phyloP scores from a whole-genome alignment of 371 early-diverging fungal genomes.

The Mortierella sp. region DNA sequence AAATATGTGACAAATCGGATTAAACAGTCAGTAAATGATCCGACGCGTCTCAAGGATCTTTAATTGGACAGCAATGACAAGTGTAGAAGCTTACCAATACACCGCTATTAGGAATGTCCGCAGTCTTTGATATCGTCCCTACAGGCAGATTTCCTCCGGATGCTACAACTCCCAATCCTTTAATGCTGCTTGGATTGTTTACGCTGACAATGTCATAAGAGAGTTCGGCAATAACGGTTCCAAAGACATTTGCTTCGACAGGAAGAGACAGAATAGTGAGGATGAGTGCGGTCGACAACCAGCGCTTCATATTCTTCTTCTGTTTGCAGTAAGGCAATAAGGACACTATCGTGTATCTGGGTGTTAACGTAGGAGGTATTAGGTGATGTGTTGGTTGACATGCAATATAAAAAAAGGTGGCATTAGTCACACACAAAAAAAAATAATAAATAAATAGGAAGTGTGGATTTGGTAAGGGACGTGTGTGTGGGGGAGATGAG shows the following conservation, averaged over 20 bases:
- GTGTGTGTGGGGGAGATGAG: neutral
- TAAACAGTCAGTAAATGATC: neutral
- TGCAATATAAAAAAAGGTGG: too few species aligned
- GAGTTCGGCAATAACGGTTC: constrained; percentile 15
- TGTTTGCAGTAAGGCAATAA: neutral
- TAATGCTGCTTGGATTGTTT: constrained; percentile 9
- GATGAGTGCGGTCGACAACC: constrained; percentile 1
- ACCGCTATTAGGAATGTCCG: constrained; percentile 26
- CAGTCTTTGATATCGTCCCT: constrained; percentile 27
- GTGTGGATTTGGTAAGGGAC: too few species aligned
- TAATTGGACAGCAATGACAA: neutral
- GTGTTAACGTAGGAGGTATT: neutral
- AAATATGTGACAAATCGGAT: neutral
- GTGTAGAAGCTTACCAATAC: constrained; percentile 21
- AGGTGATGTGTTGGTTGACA: neutral
- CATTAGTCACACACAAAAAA: too few species aligned
- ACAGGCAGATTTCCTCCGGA: constrained; percentile 21
- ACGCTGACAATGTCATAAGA: constrained; percentile 40
- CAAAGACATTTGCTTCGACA: constrained; percentile 34
- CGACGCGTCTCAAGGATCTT: neutral
- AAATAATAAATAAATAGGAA: too few species aligned
- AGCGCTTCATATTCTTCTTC: neutral
- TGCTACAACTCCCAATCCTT: constrained; percentile 15
- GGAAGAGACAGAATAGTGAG: neutral
- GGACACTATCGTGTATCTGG: neutral